Base-by-base conservation (phyloP, 805 yeast genomes). In the Cephaloascus fragrans region DNA sequence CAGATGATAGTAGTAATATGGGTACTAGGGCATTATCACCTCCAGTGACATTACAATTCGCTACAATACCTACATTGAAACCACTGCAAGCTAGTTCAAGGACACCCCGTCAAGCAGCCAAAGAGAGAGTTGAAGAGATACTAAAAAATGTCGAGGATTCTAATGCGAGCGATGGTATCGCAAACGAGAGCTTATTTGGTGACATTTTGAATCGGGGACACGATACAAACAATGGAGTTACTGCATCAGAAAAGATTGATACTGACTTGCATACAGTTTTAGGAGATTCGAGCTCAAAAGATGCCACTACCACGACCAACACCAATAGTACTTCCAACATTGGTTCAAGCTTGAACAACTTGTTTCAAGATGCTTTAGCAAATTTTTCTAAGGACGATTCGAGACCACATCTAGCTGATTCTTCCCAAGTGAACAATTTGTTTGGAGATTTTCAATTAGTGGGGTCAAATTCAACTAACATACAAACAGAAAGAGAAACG, bases 1-100 rank as follows among this genome's bases (percentile, higher is more conserved):
- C 33, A 16, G 61, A 57, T 18, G 62, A 53, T 34, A 59, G 59
- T 38, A 64, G 57, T 31, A 26, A 57, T 9, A 49, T 46, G 15
- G 9, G 9, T 9, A 20, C 36, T 6, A 19, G 26, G 17, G 36
- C 10, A 14, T 12, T 34, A 12, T 34, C 36, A 14, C 36, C 36
- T 9, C 36, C 36, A 12, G 36, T 34, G 31, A 34, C 36, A 16
- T 12, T 34, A 12, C 36, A 16, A 23, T 34, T 34, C n/a, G 36
- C 36, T 8, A 34, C 6, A 16, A 6, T 14, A 16, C 16, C 18
- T 6, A 61, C 63, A 5, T 64, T 62, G 2, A 49, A 49, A 15
- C 43, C 47, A 17, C 47, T 47, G 12, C 41, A 43, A 31, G 14
- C 34, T 8, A 31, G 19, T 23, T 36, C 39, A 12, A 17, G 29